Conservation (phyloP, 2,329 filamentous ascomycete species). For the Aureobasidium sp. region DNA sequence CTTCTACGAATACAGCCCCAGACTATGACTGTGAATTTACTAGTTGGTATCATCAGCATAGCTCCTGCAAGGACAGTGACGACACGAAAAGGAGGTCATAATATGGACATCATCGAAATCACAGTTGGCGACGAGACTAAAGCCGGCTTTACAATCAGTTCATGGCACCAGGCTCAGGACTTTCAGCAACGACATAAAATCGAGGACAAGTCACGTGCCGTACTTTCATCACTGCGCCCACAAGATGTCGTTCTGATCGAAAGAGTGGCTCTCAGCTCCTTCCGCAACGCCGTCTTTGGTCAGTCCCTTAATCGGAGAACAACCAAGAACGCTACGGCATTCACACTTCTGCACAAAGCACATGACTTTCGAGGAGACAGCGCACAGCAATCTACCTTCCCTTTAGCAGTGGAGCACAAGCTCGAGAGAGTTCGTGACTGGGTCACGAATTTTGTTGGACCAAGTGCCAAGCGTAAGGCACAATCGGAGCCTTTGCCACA, state of each 20-base stretch:
- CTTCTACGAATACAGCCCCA: constrained; percentile 65
- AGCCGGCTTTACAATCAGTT: constrained; percentile 72
- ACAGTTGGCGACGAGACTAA: constrained; percentile 80
- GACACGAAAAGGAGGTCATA: constrained; percentile 48
- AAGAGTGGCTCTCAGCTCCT: constrained; percentile 72
- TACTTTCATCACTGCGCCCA: constrained; percentile 47
- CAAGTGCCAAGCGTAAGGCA: constrained; percentile 3
- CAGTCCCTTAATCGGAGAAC: constrained; percentile 68
- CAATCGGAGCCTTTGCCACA: neutral
- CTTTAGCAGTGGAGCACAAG: constrained; percentile 10
- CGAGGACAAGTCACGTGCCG: constrained; percentile 29
- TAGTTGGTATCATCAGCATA: constrained; percentile 72
- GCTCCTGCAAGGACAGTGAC: constrained; percentile 60
- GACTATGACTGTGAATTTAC: constrained; percentile 72
- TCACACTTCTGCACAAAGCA: constrained; percentile 32
- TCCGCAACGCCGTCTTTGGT: constrained; percentile 71
- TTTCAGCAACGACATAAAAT: constrained; percentile 19
- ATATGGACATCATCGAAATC: constrained; percentile 64
- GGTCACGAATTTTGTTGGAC: constrained; percentile 17
- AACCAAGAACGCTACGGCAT: constrained; percentile 58
- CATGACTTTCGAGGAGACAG: neutral
- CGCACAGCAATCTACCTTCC: neutral
- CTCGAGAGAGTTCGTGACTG: constrained; percentile 17
- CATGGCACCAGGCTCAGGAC: constrained; percentile 60
- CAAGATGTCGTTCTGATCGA: constrained; percentile 74